These are phyloP conservation scores for Huntiella omanensis DNA, from an alignment of 2,329 filamentous ascomycete species.

Conservation along the genomic window DNA sequence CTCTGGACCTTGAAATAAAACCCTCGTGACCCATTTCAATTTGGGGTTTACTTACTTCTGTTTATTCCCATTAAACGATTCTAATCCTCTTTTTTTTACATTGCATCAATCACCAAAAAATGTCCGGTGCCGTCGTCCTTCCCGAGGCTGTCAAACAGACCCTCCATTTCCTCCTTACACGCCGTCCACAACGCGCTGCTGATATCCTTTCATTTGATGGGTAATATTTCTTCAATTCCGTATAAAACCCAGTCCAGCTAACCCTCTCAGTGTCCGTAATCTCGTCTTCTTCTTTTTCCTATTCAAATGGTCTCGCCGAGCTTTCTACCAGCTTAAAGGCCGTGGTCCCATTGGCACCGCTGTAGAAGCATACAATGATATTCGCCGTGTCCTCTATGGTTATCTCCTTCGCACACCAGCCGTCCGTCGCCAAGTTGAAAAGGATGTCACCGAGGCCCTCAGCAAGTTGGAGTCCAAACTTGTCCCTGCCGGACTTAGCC, in stretches of 20 bases:
- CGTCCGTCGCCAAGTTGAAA: constrained; percentile 67
- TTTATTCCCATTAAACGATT: background rate
- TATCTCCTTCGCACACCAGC: constrained; percentile 74
- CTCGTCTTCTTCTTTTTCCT: constrained; percentile 79
- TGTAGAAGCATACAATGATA: constrained; percentile 50
- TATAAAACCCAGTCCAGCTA: background rate
- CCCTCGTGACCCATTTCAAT: too few species aligned
- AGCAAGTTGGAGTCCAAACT: constrained; percentile 70
- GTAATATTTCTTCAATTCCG: constrained; percentile 1
- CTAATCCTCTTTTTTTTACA: too few species aligned
- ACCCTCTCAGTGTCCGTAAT: constrained; percentile 50
- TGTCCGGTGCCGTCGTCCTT: constrained; percentile 2
- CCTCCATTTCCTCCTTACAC: constrained; percentile 6
- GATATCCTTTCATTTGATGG: constrained; percentile 8
- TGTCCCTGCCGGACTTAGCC: constrained; percentile 51
- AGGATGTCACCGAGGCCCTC: constrained; percentile 64
- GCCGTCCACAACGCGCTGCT: constrained; percentile 5
- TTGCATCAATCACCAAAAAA: background rate
- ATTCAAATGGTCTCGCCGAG: constrained; percentile 61
- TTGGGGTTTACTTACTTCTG: background rate
- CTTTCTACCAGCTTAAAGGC: constrained; percentile 70
- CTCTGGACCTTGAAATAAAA: too few species aligned
- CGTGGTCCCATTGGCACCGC: constrained; percentile 70
- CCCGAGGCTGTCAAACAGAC: constrained; percentile 6
- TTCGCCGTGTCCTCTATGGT: constrained; percentile 60